Percentiles rank a stretch among this genome's conserved stretches.
These are phyloP conservation scores for Scedosporium aurantiacum DNA, from an alignment of 2,329 filamentous ascomycete species.

Conservation along the genomic window DNA sequence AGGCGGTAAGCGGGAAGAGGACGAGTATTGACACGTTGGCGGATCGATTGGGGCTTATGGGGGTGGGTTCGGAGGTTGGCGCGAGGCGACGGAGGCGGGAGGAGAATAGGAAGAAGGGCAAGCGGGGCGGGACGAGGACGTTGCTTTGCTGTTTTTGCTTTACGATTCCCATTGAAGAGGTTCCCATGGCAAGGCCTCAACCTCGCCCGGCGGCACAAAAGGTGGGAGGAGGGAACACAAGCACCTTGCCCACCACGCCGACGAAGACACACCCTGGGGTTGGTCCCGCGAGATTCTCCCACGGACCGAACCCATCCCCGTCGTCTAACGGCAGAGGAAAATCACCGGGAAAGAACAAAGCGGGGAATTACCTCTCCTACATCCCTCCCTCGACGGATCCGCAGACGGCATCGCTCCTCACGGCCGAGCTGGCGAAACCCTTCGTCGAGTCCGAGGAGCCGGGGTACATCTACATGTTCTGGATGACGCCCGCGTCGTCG, in stretches of 20 bases:
- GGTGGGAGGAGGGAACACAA: constrained; percentile 7
- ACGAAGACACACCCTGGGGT: constrained; percentile 13
- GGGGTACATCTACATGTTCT: constrained; percentile 98
- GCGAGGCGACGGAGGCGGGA: constrained; percentile 9
- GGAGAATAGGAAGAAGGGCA: constrained; percentile 9
- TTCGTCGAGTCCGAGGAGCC: constrained; percentile 56
- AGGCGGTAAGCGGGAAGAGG: constrained; percentile 45
- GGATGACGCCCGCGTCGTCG: constrained; percentile 61
- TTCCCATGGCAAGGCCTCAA: constrained; percentile 30
- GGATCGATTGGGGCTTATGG: constrained; percentile 65
- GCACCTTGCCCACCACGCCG: constrained; percentile 14
- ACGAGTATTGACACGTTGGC: constrained; percentile 82
- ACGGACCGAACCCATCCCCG: constrained; percentile 10
- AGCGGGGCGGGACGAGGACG: constrained; percentile 20
- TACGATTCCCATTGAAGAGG: constrained; percentile 33
- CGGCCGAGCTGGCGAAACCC: constrained; percentile 67
- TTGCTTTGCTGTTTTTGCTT: constrained; percentile 42
- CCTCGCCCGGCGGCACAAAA: constrained; percentile 34
- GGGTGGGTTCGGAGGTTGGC: constrained; percentile 29
- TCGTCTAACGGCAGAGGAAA: constrained; percentile 18
- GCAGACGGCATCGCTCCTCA: constrained; percentile 56
- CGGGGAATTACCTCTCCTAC: constrained; percentile 45
- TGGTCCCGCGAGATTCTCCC: constrained; percentile 13
- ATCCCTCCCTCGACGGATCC: constrained; percentile 60
- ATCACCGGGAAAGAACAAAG: constrained; percentile 10